Base-by-base conservation (phyloP, 129 eudicot genomes). In the Apium graveolens region DNA sequence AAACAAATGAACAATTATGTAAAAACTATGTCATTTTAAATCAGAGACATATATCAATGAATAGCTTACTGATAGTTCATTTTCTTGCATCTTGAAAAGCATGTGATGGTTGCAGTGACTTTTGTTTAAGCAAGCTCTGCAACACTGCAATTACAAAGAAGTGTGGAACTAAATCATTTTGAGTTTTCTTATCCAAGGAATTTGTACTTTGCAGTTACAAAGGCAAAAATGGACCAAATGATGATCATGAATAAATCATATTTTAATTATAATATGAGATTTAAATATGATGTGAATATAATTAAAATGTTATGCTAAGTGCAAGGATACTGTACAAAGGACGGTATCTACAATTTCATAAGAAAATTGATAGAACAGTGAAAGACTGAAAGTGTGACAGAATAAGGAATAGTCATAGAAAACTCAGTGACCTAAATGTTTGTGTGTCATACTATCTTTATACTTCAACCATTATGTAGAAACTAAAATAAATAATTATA, bases 21-120 rank as follows among this genome's bases (percentile, higher is more conserved):
- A n/a, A 57, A 7, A 55, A 55, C 26, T 7, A 7, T 55, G 65
- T 55, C 26, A 24, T 7, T 55, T 6, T 24, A 24, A n/a, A 60
- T 60, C 16, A 26, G 14, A n/a, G 68, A n/a, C 5, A 60, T 60
- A 26, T 26, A 60, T 60, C 16, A 60, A n/a, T 60, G 11, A 60
- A 87, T 82, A 69, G 57, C 86, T 80, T 86, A 95, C 98, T 76
- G 65, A 76, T 68, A 95, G 90, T 74, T 92, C 88, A 68, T 43
- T 83, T 80, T 92, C 99, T 86, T 91, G 99, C 68, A 73, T 81
- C 80, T 73, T 63, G 74, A 92, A 81, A 63, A 83, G 78, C 80
- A 80, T 77, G 91, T 80, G 83, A 81, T 86, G 97, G 75, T 85
- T 83, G 86, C 96, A 90, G 66, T 81, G 80, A 53, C 83, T 85